Evolutionary conservation across 1,139 yeast species (phyloP), one percentile per base, ranked within the genome.

Genomic region (Kluyveromyces sp.): DNA sequence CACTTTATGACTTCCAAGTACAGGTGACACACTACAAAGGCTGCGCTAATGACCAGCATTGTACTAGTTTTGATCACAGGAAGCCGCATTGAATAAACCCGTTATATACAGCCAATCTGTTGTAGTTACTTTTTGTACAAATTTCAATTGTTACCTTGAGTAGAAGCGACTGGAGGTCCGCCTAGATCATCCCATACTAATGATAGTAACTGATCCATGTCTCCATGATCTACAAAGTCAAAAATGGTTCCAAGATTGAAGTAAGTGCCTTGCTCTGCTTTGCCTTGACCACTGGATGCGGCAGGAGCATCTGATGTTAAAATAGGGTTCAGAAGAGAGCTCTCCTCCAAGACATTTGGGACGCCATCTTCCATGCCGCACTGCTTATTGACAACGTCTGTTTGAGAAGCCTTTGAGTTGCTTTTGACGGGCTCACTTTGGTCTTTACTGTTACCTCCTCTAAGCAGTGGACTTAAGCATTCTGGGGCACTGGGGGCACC

Each of bases 211-310:
- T 58, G 61, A 35, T 52, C 50, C 33, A 58, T 44, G 45, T 58
- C 61, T 41, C 57, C 59, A 37, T 54, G 53, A 36, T 54, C 52
- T 19, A 59, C 50, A 41, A 60, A 60, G 20, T 60, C 63, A 43
- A 58, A 63, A 36, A 60, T 43, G 2, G 64, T 58, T 15, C 63
- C 64, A 29, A 60, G 36, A 41, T 58, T 55, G 45, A 49, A 58
- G 30, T 50, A 43, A 17, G 30, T 31, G 48, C 44, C 12, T 39
- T 28, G 16, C 42, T 31, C n/a, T 41, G 20, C 3, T 17, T 31
- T 4, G 25, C 26, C 12, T 34, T 39, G 20, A 36, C 22, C 16
- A 26, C 33, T 33, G 8, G 35, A 28, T 16, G 20, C 20, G 8
- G 15, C 25, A 7, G 30, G 7, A 18, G 36, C 25, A 8, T 17